Evolutionary conservation across 441 rosid genomes (phyloP).

Genomic region (Metrosideros polymorpha): DNA sequence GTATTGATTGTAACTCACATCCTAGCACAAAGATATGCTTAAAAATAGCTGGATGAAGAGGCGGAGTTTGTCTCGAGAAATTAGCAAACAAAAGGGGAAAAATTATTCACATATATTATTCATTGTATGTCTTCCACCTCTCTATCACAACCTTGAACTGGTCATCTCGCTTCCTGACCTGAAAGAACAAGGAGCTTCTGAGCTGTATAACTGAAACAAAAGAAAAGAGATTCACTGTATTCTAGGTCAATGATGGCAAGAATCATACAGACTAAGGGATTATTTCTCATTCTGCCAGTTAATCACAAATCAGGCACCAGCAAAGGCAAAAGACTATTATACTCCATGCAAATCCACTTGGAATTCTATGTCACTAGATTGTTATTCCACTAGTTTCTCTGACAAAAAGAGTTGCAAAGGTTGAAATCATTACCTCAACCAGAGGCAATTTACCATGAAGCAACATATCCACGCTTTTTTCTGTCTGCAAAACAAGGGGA

Average conservation of each 20-base stretch:
- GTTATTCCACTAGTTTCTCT: neutral
- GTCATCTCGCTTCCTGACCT: conserved; percentile 48
- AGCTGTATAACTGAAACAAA: neutral
- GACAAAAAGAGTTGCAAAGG: neutral
- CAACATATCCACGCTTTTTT: conserved; percentile 61
- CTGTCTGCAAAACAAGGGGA: conserved; percentile 30
- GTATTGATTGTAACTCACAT: neutral
- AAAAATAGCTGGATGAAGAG: neutral
- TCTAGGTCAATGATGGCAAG: neutral
- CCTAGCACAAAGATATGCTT: neutral
- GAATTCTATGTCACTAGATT: neutral
- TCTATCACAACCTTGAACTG: conserved; percentile 39
- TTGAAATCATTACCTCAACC: conserved; percentile 39
- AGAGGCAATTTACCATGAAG: conserved; percentile 44
- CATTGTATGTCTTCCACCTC: conserved; percentile 44
- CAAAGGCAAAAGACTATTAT: neutral
- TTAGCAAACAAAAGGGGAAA: neutral
- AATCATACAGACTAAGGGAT: neutral
- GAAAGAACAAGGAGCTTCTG: neutral
- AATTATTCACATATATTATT: neutral
- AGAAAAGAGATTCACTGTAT: neutral
- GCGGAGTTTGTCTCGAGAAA: neutral
- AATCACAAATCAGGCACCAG: neutral
- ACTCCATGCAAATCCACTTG: neutral
- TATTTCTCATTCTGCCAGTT: neutral